These are phyloP conservation scores for Myrica gale DNA, from an alignment of 306 rosid genomes.

Conservation along the genomic window DNA sequence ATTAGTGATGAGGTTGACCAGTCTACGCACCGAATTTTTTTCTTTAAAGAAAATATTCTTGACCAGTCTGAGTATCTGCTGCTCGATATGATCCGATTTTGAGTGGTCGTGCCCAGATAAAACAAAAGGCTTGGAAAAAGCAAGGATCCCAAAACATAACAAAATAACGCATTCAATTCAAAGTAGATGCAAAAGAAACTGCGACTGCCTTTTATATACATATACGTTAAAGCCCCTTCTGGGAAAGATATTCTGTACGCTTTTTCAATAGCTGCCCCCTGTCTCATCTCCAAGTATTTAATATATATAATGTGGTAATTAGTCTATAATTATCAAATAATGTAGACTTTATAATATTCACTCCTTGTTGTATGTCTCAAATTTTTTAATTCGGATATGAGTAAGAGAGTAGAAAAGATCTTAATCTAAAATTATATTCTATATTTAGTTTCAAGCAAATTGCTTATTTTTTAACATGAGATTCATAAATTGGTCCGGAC, in stretches of 20 bases:
- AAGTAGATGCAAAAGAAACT: no score
- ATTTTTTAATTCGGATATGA: no score
- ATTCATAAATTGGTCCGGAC: no score
- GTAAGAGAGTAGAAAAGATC: no score
- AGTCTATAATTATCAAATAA: no score
- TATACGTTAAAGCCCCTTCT: background rate
- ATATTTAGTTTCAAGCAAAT: no score
- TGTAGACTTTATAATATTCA: no score
- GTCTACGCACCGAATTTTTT: background rate
- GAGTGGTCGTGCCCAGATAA: constrained; percentile 25
- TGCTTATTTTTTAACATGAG: no score
- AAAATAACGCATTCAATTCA: background rate
- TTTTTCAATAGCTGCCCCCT: background rate
- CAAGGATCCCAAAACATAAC: background rate
- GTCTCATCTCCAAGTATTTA: background rate
- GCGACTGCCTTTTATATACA: no score
- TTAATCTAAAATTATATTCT: no score
- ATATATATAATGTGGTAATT: no score
- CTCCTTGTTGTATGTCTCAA: no score
- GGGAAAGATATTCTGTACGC: background rate
- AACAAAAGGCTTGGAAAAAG: constrained; percentile 3
- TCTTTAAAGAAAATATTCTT: background rate
- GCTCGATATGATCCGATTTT: constrained; percentile 22
- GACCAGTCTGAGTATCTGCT: background rate
- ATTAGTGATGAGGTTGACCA: background rate